Evolutionary conservation across 306 rosid species (phyloP), one percentile per base, ranked within the genome.

Genomic region (Citrullus colocynthis): DNA sequence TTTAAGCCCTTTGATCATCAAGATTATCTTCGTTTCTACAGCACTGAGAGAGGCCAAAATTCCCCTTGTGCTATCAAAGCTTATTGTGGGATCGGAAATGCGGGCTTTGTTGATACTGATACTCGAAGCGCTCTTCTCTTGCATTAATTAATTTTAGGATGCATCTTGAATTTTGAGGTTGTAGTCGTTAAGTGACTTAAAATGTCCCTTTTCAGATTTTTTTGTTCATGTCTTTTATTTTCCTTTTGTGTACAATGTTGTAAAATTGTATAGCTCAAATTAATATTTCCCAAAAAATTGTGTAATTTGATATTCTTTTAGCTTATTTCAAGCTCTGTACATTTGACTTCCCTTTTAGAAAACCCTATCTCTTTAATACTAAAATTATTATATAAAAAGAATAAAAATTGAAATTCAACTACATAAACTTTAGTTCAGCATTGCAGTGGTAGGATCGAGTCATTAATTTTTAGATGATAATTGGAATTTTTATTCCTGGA

Each of bases 21-120:
- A 42, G 84, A 75, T 4, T 34, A 65, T 18, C 77, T 69, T 30
- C 62, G 63, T 58, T 67, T 65, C 7, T 81, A 63, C 12, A 24
- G 36, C 59, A 37, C 36, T 8, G 66, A 58, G 7, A 57, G 15
- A 56, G 63, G 48, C 14, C 59, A 60, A 12, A 81, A 41, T 8
- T 36, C 59, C 1, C 13, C 75, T 42, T 72, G 39, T 11, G 58
- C 80, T 24, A 52, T 73, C 51, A 75, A 75, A 61, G 83, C 56
- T 58, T 87, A 65, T 55, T 85, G 93, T 64, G 89, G 90, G 6
- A 41, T 85, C 20, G 82, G 78, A 85, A 48, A 70, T 6, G 2
- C n/a, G n/a, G n/a, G 14, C 20, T 58, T 70, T 2, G 0, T 24
- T 14, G 57, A 52, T 52, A 5, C 24, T 0, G 39, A 7, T 6